A percentile compares a stretch with the other conserved stretches of the same genome.
Conservation (phyloP, 148 eudicot species). For the Heliamphora exappendiculata region DNA sequence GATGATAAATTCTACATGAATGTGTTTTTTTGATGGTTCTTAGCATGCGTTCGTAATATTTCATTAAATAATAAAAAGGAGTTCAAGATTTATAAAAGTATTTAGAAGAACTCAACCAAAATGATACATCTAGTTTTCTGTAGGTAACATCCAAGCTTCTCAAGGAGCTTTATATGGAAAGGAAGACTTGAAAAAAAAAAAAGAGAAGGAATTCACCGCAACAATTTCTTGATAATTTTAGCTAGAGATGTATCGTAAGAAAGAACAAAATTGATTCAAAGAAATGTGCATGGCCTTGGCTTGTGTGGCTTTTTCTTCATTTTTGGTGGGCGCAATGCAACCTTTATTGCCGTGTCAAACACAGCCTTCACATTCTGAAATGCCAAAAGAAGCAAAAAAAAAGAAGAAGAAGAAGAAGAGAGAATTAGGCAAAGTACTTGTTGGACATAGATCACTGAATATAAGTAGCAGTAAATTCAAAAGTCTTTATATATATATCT, state of each 20-base stretch:
- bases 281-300: conserved; percentile 25
- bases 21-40: no score
- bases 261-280: conserved; percentile 12
- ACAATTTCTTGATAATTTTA: background rate
- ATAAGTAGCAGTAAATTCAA: no score
- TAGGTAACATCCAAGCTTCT: no score
- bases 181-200: background rate
- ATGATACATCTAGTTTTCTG: background rate
- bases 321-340: conserved; percentile 50
- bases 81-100: background rate
- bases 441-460: background rate
- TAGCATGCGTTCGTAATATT: no score
- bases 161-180: background rate
- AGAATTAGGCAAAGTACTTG: background rate
- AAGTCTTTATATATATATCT: no score
- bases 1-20: no score
- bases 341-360: conserved; percentile 62
- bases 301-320: conserved; percentile 40
- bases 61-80: background rate
- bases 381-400: background rate
- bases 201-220: background rate
- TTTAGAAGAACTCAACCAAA: background rate
- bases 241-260: background rate
- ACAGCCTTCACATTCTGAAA: conserved; percentile 63
- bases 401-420: background rate